Evolutionary conservation across 768 basidiomycete genomes (phyloP), one percentile per base, ranked within the genome.

Genomic region (Suillus ampliporus): DNA sequence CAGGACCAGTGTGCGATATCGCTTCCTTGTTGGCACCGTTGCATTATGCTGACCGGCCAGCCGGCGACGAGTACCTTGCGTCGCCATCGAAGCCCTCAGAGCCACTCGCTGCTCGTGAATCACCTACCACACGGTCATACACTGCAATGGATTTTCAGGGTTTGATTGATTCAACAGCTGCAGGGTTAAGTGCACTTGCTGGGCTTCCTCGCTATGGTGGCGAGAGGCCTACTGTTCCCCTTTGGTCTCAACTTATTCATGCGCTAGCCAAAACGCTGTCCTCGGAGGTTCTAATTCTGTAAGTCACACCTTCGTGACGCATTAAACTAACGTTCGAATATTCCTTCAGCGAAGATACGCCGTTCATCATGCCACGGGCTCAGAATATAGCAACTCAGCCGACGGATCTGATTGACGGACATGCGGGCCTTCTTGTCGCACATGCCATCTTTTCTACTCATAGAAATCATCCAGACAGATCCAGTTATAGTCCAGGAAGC

Each of bases 171-270:
- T 43, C 43, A 43, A n/a, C 43, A 43, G 43, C 19, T n/a, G 4
- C 43, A 43, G 31, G 31, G 31, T 31, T 31, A 31, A 31, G 31
- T 6, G 31, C 31, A 31, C 31, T 31, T 31, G 31, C 31, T 31
- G 31, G 6, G 31, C 31, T 31, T 31, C 31, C 31, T 31, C 31
- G 31, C 6, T 6, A 31, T 6, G 31, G 31, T 51, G 17, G 31
- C 28, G 9, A 31, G 19, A 51, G 50, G 28, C 31, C 50, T n/a
- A 51, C 50, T n/a, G n/a, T 52, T 52, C 34, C 51, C 13, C 13
- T 38, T 35, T 54, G 53, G 53, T 54, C 53, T 54, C 53, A 38
- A 11, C 37, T 54, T 26, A 4, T 54, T 23, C 53, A 17, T 54
- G 53, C 37, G 4, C 23, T 54, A 23, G 53, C 37, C 9, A 38